phyloP scores from a whole-genome alignment of 2,329 filamentous ascomycete species.

The Cryphonectria parasitica region DNA sequence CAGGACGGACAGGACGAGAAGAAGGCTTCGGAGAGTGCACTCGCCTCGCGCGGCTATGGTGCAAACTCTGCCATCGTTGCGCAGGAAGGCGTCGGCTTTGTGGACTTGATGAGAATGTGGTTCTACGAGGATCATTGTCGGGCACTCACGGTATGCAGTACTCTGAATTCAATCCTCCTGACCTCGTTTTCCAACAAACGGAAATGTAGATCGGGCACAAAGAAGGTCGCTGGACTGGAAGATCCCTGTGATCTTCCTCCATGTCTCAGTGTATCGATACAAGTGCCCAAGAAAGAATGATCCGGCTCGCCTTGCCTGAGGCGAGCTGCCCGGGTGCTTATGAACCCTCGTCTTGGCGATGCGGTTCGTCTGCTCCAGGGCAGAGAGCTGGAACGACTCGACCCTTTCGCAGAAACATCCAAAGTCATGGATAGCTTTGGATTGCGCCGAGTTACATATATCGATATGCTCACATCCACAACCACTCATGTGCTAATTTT shows the following conservation, averaged over 20 bases:
- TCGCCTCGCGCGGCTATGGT: constrained; percentile 75
- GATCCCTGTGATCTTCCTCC: constrained; percentile 42
- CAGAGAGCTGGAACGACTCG: constrained; percentile 18
- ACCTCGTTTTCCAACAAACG: background rate
- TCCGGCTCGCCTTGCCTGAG: constrained; percentile 38
- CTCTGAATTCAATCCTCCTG: constrained; percentile 8
- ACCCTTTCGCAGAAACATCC: constrained; percentile 12
- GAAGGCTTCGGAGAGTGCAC: constrained; percentile 47
- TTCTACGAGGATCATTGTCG: constrained; percentile 69
- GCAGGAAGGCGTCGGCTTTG: constrained; percentile 69
- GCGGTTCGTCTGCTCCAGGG: constrained; percentile 44
- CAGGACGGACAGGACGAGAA: constrained; percentile 29
- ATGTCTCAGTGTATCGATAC: constrained; percentile 69
- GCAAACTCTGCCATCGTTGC: constrained; percentile 75
- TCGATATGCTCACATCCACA: background rate
- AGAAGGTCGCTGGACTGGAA: constrained; percentile 66
- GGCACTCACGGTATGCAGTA: constrained; percentile 43
- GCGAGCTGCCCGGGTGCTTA: constrained; percentile 33
- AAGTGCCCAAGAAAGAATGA: constrained; percentile 63
- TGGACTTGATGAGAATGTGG: constrained; percentile 80
- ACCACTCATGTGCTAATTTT: background rate
- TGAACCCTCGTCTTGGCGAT: constrained; percentile 44
- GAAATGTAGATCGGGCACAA: constrained; percentile 47
- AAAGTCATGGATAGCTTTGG: constrained; percentile 31
- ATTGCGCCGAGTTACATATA: constrained; percentile 27